Evolutionary conservation across 2,329 filamentous ascomycete genomes (phyloP).

Genomic region (Penicillium verrucosum): DNA sequence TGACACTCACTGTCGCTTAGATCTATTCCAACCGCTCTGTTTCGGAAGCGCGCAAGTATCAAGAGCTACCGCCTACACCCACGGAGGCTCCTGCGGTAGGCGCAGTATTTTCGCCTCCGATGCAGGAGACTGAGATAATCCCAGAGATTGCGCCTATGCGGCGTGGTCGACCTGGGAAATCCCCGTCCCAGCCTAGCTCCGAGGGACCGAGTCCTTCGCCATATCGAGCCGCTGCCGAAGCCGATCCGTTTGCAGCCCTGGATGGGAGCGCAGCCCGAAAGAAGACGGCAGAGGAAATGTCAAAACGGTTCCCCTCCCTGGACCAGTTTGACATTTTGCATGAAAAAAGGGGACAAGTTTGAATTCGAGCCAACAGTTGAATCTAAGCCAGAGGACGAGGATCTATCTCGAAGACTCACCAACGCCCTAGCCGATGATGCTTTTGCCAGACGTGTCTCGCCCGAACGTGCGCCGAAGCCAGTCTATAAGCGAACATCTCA

Average conservation of each 20-base stretch:
- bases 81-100: slow-evolving; percentile 65
- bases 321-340: slow-evolving; percentile 91
- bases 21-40: slow-evolving; percentile 67
- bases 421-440: slow-evolving; percentile 80
- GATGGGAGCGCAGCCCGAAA: slow-evolving; percentile 62
- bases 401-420: slow-evolving; percentile 64
- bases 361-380: slow-evolving; percentile 66
- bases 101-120: slow-evolving; percentile 74
- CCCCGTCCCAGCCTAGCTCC: slow-evolving; percentile 46
- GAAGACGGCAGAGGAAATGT: slow-evolving; percentile 69
- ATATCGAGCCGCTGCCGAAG: slow-evolving; percentile 51
- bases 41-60: slow-evolving; percentile 61
- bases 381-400: slow-evolving; percentile 45
- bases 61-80: slow-evolving; percentile 58
- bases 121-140: slow-evolving; percentile 67
- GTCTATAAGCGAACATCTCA: slow-evolving; percentile 25
- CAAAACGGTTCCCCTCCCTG: slow-evolving; percentile 79
- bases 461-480: slow-evolving; percentile 34
- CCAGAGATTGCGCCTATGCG: slow-evolving; percentile 94
- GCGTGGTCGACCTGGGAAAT: slow-evolving; percentile 68
- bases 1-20: slow-evolving; percentile 41
- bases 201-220: slow-evolving; percentile 65
- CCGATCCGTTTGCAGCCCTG: slow-evolving; percentile 85
- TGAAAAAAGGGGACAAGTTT: slow-evolving; percentile 75
- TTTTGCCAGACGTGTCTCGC: slow-evolving; percentile 56